These are phyloP conservation scores for Hapsidospora chrysogenum DNA, from an alignment of 495 filamentous ascomycete genomes.

Conservation along the genomic window DNA sequence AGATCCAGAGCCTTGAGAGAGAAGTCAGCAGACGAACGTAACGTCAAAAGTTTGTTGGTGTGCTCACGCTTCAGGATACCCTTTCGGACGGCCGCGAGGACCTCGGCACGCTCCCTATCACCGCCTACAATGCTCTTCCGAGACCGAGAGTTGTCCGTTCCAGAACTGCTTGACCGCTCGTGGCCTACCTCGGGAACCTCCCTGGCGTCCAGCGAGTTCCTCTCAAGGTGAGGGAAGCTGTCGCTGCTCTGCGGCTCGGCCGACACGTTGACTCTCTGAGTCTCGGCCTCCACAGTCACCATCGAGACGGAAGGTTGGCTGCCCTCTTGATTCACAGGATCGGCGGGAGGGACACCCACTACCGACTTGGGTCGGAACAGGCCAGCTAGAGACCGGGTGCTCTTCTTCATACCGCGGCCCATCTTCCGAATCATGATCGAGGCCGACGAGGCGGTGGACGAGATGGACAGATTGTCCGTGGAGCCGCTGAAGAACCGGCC, in stretches of 20 bases:
- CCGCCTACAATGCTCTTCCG: conserved; percentile 83
- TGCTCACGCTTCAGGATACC: conserved; percentile 86
- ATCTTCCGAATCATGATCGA: conserved; percentile 99
- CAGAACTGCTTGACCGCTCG: conserved; percentile 34
- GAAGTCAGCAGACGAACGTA: neutral
- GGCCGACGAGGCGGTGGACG: conserved; percentile 91
- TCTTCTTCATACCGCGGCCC: conserved; percentile 94
- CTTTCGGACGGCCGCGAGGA: conserved; percentile 76
- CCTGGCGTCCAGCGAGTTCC: conserved; percentile 51
- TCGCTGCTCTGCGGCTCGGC: conserved; percentile 54
- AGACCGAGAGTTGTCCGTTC: conserved; percentile 39
- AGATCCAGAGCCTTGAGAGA: conserved; percentile 19
- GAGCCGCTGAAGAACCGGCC: conserved; percentile 80
- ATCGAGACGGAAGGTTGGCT: conserved; percentile 74
- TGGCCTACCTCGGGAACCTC: conserved; percentile 20
- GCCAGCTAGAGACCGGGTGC: conserved; percentile 75
- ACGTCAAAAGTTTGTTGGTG: neutral
- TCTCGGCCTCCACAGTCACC: conserved; percentile 88
- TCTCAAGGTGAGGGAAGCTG: conserved; percentile 74
- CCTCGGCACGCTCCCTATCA: conserved; percentile 79
- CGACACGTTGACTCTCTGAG: conserved; percentile 69
- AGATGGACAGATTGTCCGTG: conserved; percentile 92
- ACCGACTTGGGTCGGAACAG: conserved; percentile 91
- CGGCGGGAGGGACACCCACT: conserved; percentile 56
- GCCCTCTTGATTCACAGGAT: conserved; percentile 42